Evolutionary conservation across 73 alveolate species (phyloP).

Genomic region (Paramecium biaurelia): DNA sequence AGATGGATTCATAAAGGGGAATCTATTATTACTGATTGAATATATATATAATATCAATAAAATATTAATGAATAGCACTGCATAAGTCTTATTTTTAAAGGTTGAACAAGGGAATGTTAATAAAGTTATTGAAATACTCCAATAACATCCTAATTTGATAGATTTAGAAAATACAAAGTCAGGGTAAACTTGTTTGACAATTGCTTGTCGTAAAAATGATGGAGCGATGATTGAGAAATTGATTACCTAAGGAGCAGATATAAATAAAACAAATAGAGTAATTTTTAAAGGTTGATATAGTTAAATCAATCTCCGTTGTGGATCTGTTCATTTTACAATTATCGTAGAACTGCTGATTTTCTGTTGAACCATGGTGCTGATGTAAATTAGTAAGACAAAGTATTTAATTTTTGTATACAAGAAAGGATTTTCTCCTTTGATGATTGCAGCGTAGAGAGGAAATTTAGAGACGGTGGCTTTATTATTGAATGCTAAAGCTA

Average conservation of each 20-base stretch:
- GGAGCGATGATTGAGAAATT: constrained; percentile 1
- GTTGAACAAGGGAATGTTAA: constrained; percentile 32
- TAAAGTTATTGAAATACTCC: neutral
- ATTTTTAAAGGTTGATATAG: neutral
- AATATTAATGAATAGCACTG: neutral
- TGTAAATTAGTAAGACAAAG: constrained; percentile 14
- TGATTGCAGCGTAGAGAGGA: constrained; percentile 56
- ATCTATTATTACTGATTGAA: constrained; percentile 6
- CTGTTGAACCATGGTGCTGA: constrained; percentile 18
- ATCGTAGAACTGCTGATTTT: constrained; percentile 31
- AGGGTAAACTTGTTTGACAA: constrained; percentile 30
- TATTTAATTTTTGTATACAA: neutral
- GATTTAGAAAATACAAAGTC: neutral
- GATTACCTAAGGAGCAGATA: neutral
- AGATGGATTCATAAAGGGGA: constrained; percentile 64
- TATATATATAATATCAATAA: neutral
- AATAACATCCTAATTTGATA: constrained; percentile 17
- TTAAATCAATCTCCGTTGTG: constrained; percentile 28
- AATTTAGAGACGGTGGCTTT: neutral
- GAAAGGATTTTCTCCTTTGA: constrained; percentile 53
- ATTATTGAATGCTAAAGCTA: constrained; percentile 45
- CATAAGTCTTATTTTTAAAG: neutral
- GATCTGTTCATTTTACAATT: constrained; percentile 45
- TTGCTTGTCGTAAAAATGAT: constrained; percentile 41
- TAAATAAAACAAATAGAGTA: constrained; percentile 14